Base-by-base conservation (phyloP, 306 rosid genomes). In the Castanea sativa region DNA sequence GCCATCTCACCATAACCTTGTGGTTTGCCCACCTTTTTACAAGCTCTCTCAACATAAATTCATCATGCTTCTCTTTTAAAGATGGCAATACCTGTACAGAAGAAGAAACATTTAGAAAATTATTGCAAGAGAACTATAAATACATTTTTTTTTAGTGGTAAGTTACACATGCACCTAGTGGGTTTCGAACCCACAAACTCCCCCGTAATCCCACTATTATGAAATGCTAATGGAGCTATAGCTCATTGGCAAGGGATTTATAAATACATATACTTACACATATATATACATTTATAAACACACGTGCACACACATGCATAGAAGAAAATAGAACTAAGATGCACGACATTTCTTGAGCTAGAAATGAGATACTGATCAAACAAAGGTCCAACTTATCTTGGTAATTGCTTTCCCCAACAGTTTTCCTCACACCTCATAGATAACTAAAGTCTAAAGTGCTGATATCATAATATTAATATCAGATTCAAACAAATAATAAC, bases 11-110 rank as follows among this genome's bases (percentile, higher is more conserved):
- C 98, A 91, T 87, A 55, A 68, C 83, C 83, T 91, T 91, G 82
- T 93, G 93, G 86, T 89, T 88, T 55, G 87, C 87, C 98, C 98
- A 93, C 88, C 94, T 89, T 89, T 79, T 87, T 75, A 85, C 90
- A 35, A 93, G 90, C 81, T 90, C 97, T 71, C 83, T 85, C 78
- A 93, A 75, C 94, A 93, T 83, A 77, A 85, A 51, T 41, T 88
- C 94, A 73, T 87, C 91, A 75, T 91, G 88, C 84, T 93, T 90
- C 77, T 78, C 97, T 80, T 85, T 71, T 84, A 91, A 80, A 70
- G 92, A 91, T 73, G 94, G 96, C 80, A 93, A 83, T 49, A 91
- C 96, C 96, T 92, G 80, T 82, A 82, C 16, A 61, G 13, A 25
- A 68, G n/a, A 38, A 55, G 25, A 52, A 75, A 27, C 14, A 15